A percentile compares a stretch with the other conserved stretches of the same genome.
These are phyloP conservation scores for Fraxinus velutina DNA, from an alignment of 305 asterid species.

Conservation along the genomic window DNA sequence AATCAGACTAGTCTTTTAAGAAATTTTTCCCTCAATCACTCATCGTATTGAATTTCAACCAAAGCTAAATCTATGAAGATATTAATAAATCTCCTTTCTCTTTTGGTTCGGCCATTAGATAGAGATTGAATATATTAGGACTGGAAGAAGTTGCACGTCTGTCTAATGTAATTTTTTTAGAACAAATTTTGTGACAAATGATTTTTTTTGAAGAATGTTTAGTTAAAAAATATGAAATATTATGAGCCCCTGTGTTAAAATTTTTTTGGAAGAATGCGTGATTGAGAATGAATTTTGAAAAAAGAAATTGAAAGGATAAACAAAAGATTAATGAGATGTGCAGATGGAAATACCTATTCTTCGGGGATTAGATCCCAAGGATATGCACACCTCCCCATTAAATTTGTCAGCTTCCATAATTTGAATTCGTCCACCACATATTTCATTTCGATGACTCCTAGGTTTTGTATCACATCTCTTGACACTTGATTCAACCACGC, in stretches of 20 bases:
- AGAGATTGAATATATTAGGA: neutral
- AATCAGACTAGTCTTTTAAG: neutral
- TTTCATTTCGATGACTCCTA: slow-evolving; percentile 19
- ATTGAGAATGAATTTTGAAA: neutral
- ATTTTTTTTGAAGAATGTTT: neutral
- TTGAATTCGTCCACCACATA: neutral
- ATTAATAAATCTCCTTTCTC: neutral
- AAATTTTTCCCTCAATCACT: neutral
- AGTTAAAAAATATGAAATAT: neutral
- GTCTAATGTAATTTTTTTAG: too few relatives aligned
- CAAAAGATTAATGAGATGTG: neutral
- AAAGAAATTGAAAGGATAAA: too few relatives aligned
- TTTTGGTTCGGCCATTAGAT: neutral
- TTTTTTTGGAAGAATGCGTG: neutral
- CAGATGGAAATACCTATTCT: neutral
- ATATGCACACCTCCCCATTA: slow-evolving; percentile 6
- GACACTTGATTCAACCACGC: slow-evolving; percentile 8
- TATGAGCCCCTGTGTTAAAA: neutral
- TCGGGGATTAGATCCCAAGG: neutral
- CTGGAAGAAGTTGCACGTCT: neutral
- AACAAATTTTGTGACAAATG: neutral
- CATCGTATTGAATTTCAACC: neutral
- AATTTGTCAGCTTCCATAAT: slow-evolving; percentile 11
- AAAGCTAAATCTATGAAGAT: neutral
- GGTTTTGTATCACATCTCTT: too few relatives aligned